Percentiles rank a stretch among this genome's conserved stretches.
phyloP scores from a whole-genome alignment of 495 filamentous ascomycete species.

The Bryoglossum gracile region DNA sequence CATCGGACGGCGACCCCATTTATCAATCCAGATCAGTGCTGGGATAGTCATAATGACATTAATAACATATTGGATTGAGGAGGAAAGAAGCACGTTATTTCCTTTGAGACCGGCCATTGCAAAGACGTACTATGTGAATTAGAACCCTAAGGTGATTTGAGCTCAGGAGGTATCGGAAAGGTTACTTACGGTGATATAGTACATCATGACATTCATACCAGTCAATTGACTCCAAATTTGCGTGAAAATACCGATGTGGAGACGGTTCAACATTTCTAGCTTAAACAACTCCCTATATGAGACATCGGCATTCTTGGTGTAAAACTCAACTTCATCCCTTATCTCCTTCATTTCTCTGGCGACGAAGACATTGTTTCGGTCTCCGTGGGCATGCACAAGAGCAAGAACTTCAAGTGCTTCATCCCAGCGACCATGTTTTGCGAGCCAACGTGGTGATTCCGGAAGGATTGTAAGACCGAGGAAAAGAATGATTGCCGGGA shows the following conservation, averaged over 20 bases:
- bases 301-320: conserved; percentile 50
- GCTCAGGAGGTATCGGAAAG: not conserved
- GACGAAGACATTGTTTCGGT: conserved; percentile 53
- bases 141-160: too few species aligned
- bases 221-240: conserved; percentile 79
- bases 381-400: conserved; percentile 57
- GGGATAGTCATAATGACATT: conserved; percentile 50
- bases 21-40: conserved; percentile 49
- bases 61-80: conserved; percentile 66
- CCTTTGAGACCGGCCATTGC: conserved; percentile 58
- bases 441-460: conserved; percentile 71
- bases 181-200: conserved; percentile 24
- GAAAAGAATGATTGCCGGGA: conserved; percentile 58
- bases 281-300: conserved; percentile 61
- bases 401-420: conserved; percentile 54
- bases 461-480: conserved; percentile 57
- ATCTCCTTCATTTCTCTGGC: conserved; percentile 60
- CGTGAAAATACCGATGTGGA: conserved; percentile 63
- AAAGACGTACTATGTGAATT: conserved; percentile 45
- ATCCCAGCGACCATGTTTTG: conserved; percentile 64
- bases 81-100: conserved; percentile 54
- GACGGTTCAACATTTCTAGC: conserved; percentile 63
- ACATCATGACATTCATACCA: conserved; percentile 81
- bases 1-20: conserved; percentile 51
- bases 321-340: conserved; percentile 57